These are phyloP conservation scores for Euryodendron excelsum DNA, from an alignment of 148 eudicot genomes.

Conservation along the genomic window DNA sequence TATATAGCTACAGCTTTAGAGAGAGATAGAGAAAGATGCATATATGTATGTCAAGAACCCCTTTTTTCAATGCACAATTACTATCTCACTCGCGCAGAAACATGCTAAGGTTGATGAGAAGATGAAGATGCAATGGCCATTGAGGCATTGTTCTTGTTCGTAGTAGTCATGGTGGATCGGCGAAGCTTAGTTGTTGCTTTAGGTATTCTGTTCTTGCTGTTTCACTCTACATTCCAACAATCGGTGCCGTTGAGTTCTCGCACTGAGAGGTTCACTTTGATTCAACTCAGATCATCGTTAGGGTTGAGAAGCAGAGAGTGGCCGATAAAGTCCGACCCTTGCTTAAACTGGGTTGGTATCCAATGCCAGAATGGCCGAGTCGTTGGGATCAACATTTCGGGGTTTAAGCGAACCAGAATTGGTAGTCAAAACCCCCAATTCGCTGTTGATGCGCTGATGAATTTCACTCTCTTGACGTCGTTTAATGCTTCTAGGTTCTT, in stretches of 20 bases:
- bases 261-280: slow-evolving; percentile 46
- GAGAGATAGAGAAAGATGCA: not conserved
- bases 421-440: slow-evolving; percentile 75
- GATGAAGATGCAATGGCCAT: slow-evolving; percentile 15
- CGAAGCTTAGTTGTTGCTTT: not conserved
- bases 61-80: not conserved
- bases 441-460: slow-evolving; percentile 65
- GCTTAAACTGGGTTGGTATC: slow-evolving; percentile 68
- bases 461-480: slow-evolving; percentile 56
- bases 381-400: slow-evolving; percentile 70
- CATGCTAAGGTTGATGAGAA: slow-evolving; percentile 15
- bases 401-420: slow-evolving; percentile 78
- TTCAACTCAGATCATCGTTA: slow-evolving; percentile 75
- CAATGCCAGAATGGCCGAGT: slow-evolving; percentile 67
- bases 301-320: slow-evolving; percentile 74
- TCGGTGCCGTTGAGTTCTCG: slow-evolving; percentile 19
- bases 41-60: not conserved
- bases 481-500: slow-evolving; percentile 77
- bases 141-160: not conserved
- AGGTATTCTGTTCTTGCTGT: slow-evolving; percentile 34
- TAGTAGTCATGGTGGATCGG: slow-evolving; percentile 14
- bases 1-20: slow-evolving; percentile 10
- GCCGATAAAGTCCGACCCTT: slow-evolving; percentile 84
- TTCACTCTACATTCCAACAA: slow-evolving; percentile 43
- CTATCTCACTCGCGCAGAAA: not conserved